phyloP scores from a whole-genome alignment of 768 basidiomycete genomes.

The Kwoniella pini region DNA sequence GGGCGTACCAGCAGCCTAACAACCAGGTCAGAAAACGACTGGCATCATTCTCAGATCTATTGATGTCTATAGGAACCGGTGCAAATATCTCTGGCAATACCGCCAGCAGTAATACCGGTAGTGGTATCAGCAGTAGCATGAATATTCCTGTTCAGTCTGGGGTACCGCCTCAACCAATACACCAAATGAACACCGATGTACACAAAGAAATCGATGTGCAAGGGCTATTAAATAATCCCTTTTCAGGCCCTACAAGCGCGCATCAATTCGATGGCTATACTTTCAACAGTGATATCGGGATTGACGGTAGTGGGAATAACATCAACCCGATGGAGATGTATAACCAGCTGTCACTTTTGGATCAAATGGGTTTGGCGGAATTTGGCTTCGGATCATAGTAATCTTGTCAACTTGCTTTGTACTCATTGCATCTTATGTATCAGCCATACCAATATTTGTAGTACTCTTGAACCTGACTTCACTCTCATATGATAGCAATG shows the following conservation, averaged over 20 bases:
- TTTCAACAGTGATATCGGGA: neutral
- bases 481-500: too few relatives aligned
- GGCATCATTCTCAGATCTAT: conserved; percentile 16
- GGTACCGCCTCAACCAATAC: neutral
- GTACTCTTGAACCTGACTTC: too few relatives aligned
- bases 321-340: conserved; percentile 3
- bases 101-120: neutral
- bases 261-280: neutral
- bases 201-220: neutral
- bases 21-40: conserved; percentile 1
- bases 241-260: neutral
- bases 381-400: conserved; percentile 8
- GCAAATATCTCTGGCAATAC: neutral
- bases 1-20: conserved; percentile 13
- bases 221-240: neutral
- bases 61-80: neutral
- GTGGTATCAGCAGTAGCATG: neutral
- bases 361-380: conserved; percentile 8
- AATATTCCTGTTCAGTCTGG: neutral
- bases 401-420: too few relatives aligned
- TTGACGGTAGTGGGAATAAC: neutral
- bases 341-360: conserved; percentile 5
- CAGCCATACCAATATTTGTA: too few relatives aligned
- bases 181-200: neutral
- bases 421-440: too few relatives aligned